Conservation (phyloP, 768 basidiomycete genomes). For the Termitomyces sp. region DNA sequence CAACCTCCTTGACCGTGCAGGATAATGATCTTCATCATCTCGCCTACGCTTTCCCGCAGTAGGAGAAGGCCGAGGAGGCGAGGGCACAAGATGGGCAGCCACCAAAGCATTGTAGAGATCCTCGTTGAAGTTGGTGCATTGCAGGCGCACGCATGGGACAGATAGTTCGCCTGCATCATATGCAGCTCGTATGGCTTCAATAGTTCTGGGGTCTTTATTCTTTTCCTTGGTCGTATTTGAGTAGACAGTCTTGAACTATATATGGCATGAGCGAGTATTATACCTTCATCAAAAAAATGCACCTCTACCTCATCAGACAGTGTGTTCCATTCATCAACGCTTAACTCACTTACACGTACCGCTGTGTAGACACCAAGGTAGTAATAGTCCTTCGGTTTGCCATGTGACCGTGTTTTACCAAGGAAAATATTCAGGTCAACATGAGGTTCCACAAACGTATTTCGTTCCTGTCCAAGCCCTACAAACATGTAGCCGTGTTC, state of each 20-base stretch:
- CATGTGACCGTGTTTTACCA: constrained; percentile 27
- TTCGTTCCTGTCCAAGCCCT: constrained; percentile 43
- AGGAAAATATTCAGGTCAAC: constrained; percentile 42
- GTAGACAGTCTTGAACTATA: constrained; percentile 32
- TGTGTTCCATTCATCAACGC: constrained; percentile 42
- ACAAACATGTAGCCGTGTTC: constrained; percentile 56
- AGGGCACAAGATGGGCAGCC: background rate
- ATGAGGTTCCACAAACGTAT: constrained; percentile 37
- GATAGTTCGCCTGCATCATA: constrained; percentile 40
- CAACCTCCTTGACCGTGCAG: background rate
- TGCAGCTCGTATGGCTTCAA: constrained; percentile 32
- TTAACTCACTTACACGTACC: constrained; percentile 36
- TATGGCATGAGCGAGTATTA: background rate
- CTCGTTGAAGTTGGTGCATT: constrained; percentile 42
- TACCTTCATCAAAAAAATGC: background rate
- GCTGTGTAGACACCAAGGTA: constrained; percentile 47
- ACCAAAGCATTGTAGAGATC: constrained; percentile 30
- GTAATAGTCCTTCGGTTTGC: constrained; percentile 28
- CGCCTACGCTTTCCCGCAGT: constrained; percentile 12
- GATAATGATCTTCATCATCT: constrained; percentile 13
- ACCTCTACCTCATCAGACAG: constrained; percentile 36
- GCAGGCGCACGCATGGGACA: constrained; percentile 48
- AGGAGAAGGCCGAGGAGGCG: background rate
- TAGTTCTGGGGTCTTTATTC: constrained; percentile 27
- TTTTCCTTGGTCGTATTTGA: constrained; percentile 37